phyloP scores from a whole-genome alignment of 2,329 filamentous ascomycete species.

The Fusarium sp. region DNA sequence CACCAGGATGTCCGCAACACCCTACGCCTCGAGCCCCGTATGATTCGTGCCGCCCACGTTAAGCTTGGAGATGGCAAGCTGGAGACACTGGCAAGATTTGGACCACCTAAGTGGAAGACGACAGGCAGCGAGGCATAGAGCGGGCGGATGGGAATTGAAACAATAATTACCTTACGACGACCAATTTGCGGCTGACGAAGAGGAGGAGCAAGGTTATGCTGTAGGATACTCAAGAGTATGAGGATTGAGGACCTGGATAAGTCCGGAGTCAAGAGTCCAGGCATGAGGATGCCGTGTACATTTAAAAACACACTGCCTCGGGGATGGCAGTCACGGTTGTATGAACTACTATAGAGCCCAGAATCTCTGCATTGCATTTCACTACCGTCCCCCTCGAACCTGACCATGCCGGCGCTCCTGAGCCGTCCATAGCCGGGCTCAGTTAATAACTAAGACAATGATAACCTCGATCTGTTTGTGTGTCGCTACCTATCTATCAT shows the following conservation, averaged over 20 bases:
- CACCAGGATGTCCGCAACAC: constrained; percentile 82
- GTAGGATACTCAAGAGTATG: constrained; percentile 35
- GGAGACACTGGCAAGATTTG: constrained; percentile 62
- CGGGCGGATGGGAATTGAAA: neutral
- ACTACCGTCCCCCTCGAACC: neutral
- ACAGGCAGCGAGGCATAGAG: constrained; percentile 47
- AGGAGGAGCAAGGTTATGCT: constrained; percentile 10
- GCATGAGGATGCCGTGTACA: constrained; percentile 43
- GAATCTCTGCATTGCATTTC: constrained; percentile 31
- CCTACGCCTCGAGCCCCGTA: constrained; percentile 85
- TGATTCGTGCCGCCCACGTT: constrained; percentile 88
- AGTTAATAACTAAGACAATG: neutral
- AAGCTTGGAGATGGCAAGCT: constrained; percentile 79
- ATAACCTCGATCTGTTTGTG: constrained; percentile 19
- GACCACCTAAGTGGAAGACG: constrained; percentile 62
- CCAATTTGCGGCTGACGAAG: neutral
- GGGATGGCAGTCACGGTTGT: constrained; percentile 36
- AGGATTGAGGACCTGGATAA: constrained; percentile 5
- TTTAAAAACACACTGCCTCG: constrained; percentile 35
- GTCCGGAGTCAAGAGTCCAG: constrained; percentile 17
- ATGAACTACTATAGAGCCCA: constrained; percentile 42
- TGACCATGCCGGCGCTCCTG: neutral
- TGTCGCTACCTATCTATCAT: constrained; percentile 44
- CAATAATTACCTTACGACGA: constrained; percentile 4
- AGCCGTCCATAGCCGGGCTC: neutral